Conservation (phyloP, 805 yeast genomes). For the Komagataella mondaviorum region DNA sequence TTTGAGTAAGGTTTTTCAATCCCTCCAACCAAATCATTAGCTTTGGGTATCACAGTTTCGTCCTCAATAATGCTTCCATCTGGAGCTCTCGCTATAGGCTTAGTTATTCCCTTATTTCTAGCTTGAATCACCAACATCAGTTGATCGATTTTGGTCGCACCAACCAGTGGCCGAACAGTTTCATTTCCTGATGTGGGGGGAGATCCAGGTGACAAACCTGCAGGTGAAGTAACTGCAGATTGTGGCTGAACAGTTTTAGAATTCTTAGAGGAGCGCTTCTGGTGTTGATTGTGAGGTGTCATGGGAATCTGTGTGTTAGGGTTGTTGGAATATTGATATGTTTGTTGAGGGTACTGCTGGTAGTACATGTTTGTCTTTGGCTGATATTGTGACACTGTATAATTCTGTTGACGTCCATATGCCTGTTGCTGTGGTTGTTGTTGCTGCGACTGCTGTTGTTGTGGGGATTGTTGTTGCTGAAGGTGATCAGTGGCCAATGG, state of each 20-base stretch:
- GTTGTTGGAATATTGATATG: not conserved
- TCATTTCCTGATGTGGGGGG: not conserved
- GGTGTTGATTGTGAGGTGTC: not conserved
- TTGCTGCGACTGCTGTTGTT: slow-evolving; percentile 6
- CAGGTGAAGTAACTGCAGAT: not conserved
- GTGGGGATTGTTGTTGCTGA: slow-evolving; percentile 4
- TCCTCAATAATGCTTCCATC: slow-evolving; percentile 60
- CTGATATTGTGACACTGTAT: not conserved
- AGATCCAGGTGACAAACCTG: not conserved
- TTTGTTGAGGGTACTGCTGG: not conserved
- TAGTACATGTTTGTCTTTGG: slow-evolving; percentile 4
- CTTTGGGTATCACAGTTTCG: slow-evolving; percentile 35
- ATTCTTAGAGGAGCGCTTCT: not conserved
- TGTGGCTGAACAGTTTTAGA: not conserved
- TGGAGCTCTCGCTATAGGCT: slow-evolving; percentile 45
- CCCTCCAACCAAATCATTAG: slow-evolving; percentile 65
- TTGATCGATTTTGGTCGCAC: slow-evolving; percentile 85
- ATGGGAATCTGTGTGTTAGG: not conserved
- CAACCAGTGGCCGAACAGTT: slow-evolving; percentile 41
- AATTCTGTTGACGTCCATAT: not conserved
- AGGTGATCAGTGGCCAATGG: slow-evolving; percentile 5
- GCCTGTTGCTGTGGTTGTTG: slow-evolving; percentile 8
- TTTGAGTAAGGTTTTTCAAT: slow-evolving; percentile 46
- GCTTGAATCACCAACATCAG: slow-evolving; percentile 88
- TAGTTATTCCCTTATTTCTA: slow-evolving; percentile 61